Conservation (phyloP, 2,329 filamentous ascomycete genomes). For the Scedosporium dehoogii region DNA sequence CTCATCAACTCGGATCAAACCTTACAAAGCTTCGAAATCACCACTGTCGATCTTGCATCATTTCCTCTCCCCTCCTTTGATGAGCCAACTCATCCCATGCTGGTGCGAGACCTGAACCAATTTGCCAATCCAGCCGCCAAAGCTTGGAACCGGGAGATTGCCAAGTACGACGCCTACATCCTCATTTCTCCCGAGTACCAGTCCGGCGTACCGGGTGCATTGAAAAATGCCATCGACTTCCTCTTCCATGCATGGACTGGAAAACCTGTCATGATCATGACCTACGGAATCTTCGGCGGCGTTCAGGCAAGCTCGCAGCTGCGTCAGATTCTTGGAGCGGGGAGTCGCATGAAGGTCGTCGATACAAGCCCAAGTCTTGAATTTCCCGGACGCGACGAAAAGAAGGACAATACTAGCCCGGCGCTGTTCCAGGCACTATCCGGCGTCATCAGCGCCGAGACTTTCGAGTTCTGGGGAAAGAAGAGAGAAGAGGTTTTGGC, state of each 20-base stretch:
- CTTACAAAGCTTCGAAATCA: not conserved
- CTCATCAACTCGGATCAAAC: not conserved
- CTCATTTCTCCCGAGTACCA: constrained; percentile 48
- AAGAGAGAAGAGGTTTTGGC: not conserved
- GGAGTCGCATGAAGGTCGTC: not conserved
- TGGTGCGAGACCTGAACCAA: constrained; percentile 23
- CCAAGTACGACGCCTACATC: constrained; percentile 35
- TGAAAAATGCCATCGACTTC: constrained; percentile 56
- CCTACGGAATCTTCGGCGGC: constrained; percentile 40
- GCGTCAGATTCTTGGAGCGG: not conserved
- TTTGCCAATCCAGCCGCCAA: constrained; percentile 31
- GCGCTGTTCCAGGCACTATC: not conserved
- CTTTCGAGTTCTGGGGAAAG: not conserved
- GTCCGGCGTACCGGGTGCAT: constrained; percentile 37
- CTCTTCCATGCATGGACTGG: constrained; percentile 47
- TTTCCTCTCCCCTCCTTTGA: constrained; percentile 34
- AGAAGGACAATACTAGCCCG: not conserved
- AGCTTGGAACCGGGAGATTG: constrained; percentile 34
- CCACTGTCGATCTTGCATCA: constrained; percentile 23
- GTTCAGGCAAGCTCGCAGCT: constrained; percentile 11
- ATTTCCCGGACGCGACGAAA: not conserved
- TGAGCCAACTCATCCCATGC: constrained; percentile 28
- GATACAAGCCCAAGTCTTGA: not conserved
- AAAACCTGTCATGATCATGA: constrained; percentile 43
- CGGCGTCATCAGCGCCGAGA: not conserved